These are phyloP conservation scores for Pestalotiopsis sp. DNA, from an alignment of 2,329 filamentous ascomycete species.

Conservation along the genomic window DNA sequence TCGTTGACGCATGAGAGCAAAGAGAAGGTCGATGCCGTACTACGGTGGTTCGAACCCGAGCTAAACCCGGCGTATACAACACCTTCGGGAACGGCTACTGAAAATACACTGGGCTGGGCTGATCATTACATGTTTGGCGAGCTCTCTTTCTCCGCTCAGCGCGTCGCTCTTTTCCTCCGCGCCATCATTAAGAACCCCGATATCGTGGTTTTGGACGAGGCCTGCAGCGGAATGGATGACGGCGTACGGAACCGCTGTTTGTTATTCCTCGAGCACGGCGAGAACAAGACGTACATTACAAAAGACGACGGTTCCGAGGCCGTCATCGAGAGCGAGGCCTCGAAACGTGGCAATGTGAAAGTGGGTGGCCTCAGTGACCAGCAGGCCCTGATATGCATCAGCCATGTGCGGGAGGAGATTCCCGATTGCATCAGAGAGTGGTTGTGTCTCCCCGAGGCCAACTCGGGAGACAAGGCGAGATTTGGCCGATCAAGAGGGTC, in stretches of 20 bases:
- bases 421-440: slow-evolving; percentile 82
- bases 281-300: slow-evolving; percentile 47
- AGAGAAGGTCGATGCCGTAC: slow-evolving; percentile 66
- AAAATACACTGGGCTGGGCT: slow-evolving; percentile 61
- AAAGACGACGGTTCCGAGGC: slow-evolving; percentile 32
- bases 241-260: slow-evolving; percentile 84
- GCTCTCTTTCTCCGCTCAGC: slow-evolving; percentile 79
- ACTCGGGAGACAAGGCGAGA: slow-evolving; percentile 61
- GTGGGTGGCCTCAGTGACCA: slow-evolving; percentile 66
- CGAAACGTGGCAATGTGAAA: slow-evolving; percentile 46
- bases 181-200: slow-evolving; percentile 81
- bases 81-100: slow-evolving; percentile 6
- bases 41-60: slow-evolving; percentile 79
- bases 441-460: slow-evolving; percentile 81
- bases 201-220: slow-evolving; percentile 83
- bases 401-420: slow-evolving; percentile 88
- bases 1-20: slow-evolving; percentile 60
- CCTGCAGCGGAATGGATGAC: slow-evolving; percentile 85
- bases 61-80: slow-evolving; percentile 59
- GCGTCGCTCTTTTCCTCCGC: slow-evolving; percentile 81
- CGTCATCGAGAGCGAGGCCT: slow-evolving; percentile 49
- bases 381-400: slow-evolving; percentile 90
- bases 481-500: slow-evolving; percentile 68
- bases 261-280: slow-evolving; percentile 72
- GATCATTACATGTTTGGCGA: slow-evolving; percentile 70